phyloP scores from a whole-genome alignment of 2,329 filamentous ascomycete species.

The Graphium sp. region DNA sequence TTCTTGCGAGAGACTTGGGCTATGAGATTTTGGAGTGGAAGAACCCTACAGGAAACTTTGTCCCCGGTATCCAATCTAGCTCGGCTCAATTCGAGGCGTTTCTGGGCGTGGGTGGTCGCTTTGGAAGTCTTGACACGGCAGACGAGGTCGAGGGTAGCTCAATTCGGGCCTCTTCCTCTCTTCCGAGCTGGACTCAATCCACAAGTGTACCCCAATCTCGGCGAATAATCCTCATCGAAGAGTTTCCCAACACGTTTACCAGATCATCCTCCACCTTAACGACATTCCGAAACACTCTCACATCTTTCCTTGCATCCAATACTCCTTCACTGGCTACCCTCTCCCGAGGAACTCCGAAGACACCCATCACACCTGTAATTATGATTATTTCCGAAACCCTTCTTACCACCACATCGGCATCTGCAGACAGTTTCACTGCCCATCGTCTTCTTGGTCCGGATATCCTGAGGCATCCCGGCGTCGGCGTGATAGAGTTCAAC shows the following conservation, averaged over 20 bases:
- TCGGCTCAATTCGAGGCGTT: constrained; percentile 86
- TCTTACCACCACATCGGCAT: constrained; percentile 67
- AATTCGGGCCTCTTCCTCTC: not conserved
- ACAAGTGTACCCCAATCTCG: not conserved
- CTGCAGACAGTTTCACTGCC: constrained; percentile 82
- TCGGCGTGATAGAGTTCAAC: constrained; percentile 81
- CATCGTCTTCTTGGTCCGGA: constrained; percentile 79
- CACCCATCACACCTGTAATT: constrained; percentile 54
- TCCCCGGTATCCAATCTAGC: constrained; percentile 48
- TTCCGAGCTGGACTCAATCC: constrained; percentile 5
- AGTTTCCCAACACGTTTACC: constrained; percentile 64
- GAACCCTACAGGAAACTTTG: constrained; percentile 52
- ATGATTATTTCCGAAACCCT: constrained; percentile 87
- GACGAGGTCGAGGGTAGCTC: constrained; percentile 3
- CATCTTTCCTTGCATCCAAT: constrained; percentile 57
- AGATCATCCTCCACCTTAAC: constrained; percentile 45
- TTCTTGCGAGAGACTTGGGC: constrained; percentile 63
- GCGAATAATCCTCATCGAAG: constrained; percentile 59
- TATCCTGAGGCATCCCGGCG: constrained; percentile 64
- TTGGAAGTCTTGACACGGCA: constrained; percentile 47
- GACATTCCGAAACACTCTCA: constrained; percentile 58
- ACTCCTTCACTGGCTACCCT: constrained; percentile 36
- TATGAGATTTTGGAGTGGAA: constrained; percentile 79
- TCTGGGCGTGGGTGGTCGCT: constrained; percentile 63
- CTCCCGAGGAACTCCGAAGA: constrained; percentile 20